These are phyloP conservation scores for Teunomyces panamensis DNA, from an alignment of 805 yeast species.

Conservation along the genomic window DNA sequence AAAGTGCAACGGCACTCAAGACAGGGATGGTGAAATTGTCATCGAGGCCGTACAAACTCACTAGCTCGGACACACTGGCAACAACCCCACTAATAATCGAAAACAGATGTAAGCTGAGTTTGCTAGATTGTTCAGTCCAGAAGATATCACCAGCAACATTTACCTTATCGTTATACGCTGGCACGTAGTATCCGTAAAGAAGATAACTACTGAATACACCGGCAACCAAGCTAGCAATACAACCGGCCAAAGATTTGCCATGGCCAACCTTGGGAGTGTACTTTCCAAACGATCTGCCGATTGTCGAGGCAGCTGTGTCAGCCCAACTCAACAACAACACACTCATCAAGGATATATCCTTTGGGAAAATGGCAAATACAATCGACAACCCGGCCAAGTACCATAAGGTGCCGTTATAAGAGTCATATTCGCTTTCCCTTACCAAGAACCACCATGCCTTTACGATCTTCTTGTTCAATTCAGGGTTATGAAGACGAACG, in stretches of 20 bases:
- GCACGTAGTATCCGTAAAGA: constrained; percentile 73
- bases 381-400: constrained; percentile 75
- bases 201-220: constrained; percentile 67
- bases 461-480: constrained; percentile 68
- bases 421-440: constrained; percentile 74
- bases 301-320: constrained; percentile 93
- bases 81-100: constrained; percentile 70
- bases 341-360: constrained; percentile 77
- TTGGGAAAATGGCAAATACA: constrained; percentile 67
- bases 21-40: constrained; percentile 96
- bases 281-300: constrained; percentile 84
- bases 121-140: constrained; percentile 65
- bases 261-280: constrained; percentile 73
- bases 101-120: constrained; percentile 48
- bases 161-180: constrained; percentile 48
- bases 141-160: constrained; percentile 56
- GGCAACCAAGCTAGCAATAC: constrained; percentile 74
- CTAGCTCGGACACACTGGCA: constrained; percentile 84
- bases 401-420: constrained; percentile 84
- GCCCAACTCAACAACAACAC: constrained; percentile 90
- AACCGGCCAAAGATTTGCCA: constrained; percentile 86
- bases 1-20: constrained; percentile 66
- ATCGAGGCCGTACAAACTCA: constrained; percentile 73
- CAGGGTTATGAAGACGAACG: constrained; percentile 57
- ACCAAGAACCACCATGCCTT: constrained; percentile 72